These are phyloP conservation scores for Apiotrichum sp. DNA, from an alignment of 1,284 basidiomycete species.

Conservation along the genomic window DNA sequence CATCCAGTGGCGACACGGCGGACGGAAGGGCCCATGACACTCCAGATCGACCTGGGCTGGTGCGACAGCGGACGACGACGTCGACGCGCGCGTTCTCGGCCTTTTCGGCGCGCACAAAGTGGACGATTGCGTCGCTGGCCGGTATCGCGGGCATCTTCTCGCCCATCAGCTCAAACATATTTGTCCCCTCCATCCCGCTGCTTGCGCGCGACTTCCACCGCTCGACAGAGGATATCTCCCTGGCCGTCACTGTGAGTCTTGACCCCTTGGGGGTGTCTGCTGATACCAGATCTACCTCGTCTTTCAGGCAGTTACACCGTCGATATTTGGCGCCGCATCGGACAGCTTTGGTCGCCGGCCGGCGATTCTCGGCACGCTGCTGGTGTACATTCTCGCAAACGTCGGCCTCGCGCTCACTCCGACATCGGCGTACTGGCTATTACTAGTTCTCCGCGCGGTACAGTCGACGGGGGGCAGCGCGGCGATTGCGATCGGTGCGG, in stretches of 20 bases:
- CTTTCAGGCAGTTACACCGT: conserved; percentile 37
- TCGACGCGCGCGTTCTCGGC: conserved; percentile 31
- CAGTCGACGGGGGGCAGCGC: conserved; percentile 44
- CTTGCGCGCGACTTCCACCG: conserved; percentile 32
- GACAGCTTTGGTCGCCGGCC: conserved; percentile 41
- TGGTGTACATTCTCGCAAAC: conserved; percentile 41
- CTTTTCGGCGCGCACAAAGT: conserved; percentile 29
- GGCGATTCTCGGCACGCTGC: conserved; percentile 38
- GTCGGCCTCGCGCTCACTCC: conserved; percentile 43
- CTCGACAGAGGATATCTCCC: conserved; percentile 34
- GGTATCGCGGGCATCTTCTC: conserved; percentile 32
- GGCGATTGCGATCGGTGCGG: conserved; percentile 43
- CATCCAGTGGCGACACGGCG: no score
- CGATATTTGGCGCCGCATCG: conserved; percentile 38
- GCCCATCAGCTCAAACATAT: conserved; percentile 20
- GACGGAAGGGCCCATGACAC: no score
- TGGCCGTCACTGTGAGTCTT: conserved; percentile 36
- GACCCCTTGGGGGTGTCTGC: background rate
- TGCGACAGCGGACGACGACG: conserved; percentile 7
- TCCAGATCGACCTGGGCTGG: no score
- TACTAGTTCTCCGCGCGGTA: conserved; percentile 40
- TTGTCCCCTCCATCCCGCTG: conserved; percentile 23
- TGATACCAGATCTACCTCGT: conserved; percentile 2
- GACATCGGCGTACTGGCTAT: conserved; percentile 37
- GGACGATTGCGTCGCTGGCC: conserved; percentile 26